phyloP scores from a whole-genome alignment of 2,329 filamentous ascomycete genomes.

The Dothistroma septosporum region DNA sequence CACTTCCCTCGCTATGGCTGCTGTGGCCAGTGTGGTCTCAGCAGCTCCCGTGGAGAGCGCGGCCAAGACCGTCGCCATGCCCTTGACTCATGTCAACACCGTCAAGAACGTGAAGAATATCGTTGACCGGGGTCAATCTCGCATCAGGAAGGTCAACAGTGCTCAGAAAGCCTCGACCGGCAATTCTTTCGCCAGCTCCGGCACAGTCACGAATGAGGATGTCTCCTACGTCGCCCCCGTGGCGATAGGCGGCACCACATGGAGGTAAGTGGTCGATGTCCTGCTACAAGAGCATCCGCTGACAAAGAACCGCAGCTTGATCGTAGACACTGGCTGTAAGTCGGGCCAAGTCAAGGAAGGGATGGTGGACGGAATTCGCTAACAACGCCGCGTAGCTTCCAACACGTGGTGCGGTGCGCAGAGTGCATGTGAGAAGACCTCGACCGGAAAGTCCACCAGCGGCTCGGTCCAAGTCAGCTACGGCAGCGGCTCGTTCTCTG shows the following conservation, averaged over 20 bases:
- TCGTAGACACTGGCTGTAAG: slow-evolving; percentile 22
- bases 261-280: neutral
- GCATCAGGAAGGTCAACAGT: neutral
- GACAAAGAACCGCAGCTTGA: slow-evolving; percentile 1
- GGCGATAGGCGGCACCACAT: slow-evolving; percentile 16
- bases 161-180: neutral
- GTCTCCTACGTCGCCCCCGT: slow-evolving; percentile 21
- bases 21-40: slow-evolving; percentile 12
- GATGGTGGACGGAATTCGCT: neutral
- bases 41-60: slow-evolving; percentile 12
- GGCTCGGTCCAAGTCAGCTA: slow-evolving; percentile 16
- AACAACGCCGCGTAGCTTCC: slow-evolving; percentile 11
- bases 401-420: slow-evolving; percentile 25
- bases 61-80: slow-evolving; percentile 5
- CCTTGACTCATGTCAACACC: slow-evolving; percentile 12
- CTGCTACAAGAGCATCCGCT: no score
- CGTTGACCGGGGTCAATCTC: slow-evolving; percentile 5
- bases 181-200: slow-evolving; percentile 13
- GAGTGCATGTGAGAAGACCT: slow-evolving; percentile 17
- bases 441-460: slow-evolving; percentile 17
- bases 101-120: slow-evolving; percentile 15
- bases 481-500: slow-evolving; percentile 21
- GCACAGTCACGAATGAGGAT: slow-evolving; percentile 20
- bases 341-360: neutral
- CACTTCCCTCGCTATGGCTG: slow-evolving; percentile 14